Base-by-base conservation (phyloP, 352 stramenopile genomes). In the Phytopythium mirpurense region DNA sequence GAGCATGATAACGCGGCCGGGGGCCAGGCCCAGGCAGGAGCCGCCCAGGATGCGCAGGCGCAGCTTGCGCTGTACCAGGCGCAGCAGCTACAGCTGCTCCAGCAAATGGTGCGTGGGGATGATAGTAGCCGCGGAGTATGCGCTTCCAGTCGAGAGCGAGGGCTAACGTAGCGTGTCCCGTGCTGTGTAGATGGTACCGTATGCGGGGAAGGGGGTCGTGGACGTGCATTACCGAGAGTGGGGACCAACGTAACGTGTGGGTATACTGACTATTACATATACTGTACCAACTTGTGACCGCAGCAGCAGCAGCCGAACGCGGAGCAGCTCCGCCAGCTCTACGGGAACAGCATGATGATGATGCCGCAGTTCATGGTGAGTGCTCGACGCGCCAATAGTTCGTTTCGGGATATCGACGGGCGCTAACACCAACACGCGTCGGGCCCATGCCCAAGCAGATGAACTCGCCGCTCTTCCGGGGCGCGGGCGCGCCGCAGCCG, bases 361-460 rank as follows among this genome's bases (percentile, higher is more conserved):
- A 83, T 90, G 57, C 81, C 81, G 37, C 81, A 78, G 51, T 86
- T 89, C 56, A 83, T 92, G 82, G 81, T 91, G 70, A 34, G 66
- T 55, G n/a, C n/a, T n/a, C n/a, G n/a, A n/a, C n/a, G n/a, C n/a
- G n/a, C n/a, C n/a, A n/a, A n/a, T n/a, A n/a, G n/a, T n/a, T n/a
- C n/a, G n/a, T n/a, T n/a, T n/a, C n/a, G n/a, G n/a, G n/a, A n/a
- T n/a, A n/a, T n/a, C n/a, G n/a, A n/a, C n/a, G n/a, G n/a, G n/a
- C n/a, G n/a, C n/a, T n/a, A 32, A 32, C 29, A 32, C 31, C 36
- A 26, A 34, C 31, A 2, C 26, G 31, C 40, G 11, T 5, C 21
- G n/a, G 5, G 21, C 40, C 40, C 21, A 2, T 31, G 12, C 15
- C 3, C 23, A 47, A 47, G 41, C 51, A 83, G 49, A 57, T 87